These are phyloP conservation scores for Fomitopsis pinicola DNA, from an alignment of 1,284 basidiomycete genomes.

Conservation along the genomic window DNA sequence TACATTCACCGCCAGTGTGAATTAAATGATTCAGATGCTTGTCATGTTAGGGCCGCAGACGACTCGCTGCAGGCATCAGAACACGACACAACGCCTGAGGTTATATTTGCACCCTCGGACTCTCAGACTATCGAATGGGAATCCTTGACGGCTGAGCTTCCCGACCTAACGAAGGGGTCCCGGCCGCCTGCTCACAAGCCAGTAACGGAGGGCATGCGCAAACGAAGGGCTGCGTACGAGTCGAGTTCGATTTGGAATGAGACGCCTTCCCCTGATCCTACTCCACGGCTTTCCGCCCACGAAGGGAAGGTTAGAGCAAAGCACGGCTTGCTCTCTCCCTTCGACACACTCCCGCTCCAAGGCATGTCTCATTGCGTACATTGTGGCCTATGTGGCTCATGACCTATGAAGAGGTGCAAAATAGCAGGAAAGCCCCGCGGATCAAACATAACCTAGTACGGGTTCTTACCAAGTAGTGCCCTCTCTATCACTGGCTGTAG, in stretches of 20 bases:
- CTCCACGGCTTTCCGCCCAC: not conserved
- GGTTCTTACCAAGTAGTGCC: slow-evolving; percentile 77
- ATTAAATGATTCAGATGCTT: too few species aligned
- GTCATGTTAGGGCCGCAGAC: too few species aligned
- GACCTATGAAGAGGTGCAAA: not conserved
- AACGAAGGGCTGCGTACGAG: too few species aligned
- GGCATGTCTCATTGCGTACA: slow-evolving; percentile 2
- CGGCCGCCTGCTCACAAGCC: too few species aligned
- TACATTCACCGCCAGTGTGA: not conserved
- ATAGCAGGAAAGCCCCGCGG: slow-evolving; percentile 42
- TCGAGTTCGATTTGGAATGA: too few species aligned
- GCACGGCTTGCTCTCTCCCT: not conserved
- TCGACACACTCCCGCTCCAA: slow-evolving; percentile 3
- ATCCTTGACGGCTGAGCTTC: too few species aligned
- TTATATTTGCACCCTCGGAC: not conserved
- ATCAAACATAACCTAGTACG: slow-evolving; percentile 78
- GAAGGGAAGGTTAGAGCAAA: not conserved
- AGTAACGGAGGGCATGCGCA: too few species aligned
- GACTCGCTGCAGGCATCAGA: too few species aligned
- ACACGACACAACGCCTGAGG: not conserved
- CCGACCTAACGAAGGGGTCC: too few species aligned
- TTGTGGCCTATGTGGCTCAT: not conserved
- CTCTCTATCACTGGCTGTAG: not conserved
- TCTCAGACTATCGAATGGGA: too few species aligned
- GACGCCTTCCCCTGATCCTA: too few species aligned